A percentile compares a stretch with the other conserved stretches of the same genome.
Evolutionary conservation across 108 stramenopile genomes (phyloP).

Genomic region (Fragilaria radians): DNA sequence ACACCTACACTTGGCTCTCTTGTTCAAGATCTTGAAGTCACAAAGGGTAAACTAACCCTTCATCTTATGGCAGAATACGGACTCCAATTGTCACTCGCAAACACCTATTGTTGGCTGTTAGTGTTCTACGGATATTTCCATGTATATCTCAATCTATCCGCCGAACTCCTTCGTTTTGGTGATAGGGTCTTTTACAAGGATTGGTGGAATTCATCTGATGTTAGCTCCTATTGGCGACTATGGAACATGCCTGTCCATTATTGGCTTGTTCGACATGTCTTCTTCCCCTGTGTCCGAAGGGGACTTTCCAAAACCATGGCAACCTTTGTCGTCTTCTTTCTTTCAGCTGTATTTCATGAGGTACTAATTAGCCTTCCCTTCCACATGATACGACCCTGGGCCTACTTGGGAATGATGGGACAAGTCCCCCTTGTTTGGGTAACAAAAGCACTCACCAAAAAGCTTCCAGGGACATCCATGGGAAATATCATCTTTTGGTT

Average conservation of each 20-base stretch:
- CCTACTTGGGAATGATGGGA: constrained; percentile 90
- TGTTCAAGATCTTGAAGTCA: constrained; percentile 52
- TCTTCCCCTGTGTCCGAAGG: constrained; percentile 75
- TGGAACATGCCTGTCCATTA: constrained; percentile 93
- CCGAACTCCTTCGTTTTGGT: constrained; percentile 88
- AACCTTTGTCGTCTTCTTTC: constrained; percentile 77
- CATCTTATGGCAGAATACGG: constrained; percentile 64
- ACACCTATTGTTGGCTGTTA: constrained; percentile 88
- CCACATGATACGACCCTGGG: constrained; percentile 70
- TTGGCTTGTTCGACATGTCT: constrained; percentile 90
- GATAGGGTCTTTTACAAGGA: constrained; percentile 86
- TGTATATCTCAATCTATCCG: constrained; percentile 81
- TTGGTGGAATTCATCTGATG: constrained; percentile 80
- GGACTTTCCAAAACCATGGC: constrained; percentile 62
- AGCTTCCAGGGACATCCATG: constrained; percentile 45
- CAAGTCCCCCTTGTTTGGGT: constrained; percentile 85
- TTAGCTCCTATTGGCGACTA: constrained; percentile 84
- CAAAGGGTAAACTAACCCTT: constrained; percentile 31
- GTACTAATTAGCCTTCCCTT: constrained; percentile 84
- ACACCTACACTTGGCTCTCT: constrained; percentile 48
- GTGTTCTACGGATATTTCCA: constrained; percentile 91
- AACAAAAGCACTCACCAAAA: constrained; percentile 63
- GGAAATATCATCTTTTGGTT: constrained; percentile 84
- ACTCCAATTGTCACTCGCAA: constrained; percentile 71
- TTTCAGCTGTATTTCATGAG: constrained; percentile 91